These are phyloP conservation scores for Amphirosellinia nigrospora DNA, from an alignment of 495 filamentous ascomycete genomes.

Conservation along the genomic window DNA sequence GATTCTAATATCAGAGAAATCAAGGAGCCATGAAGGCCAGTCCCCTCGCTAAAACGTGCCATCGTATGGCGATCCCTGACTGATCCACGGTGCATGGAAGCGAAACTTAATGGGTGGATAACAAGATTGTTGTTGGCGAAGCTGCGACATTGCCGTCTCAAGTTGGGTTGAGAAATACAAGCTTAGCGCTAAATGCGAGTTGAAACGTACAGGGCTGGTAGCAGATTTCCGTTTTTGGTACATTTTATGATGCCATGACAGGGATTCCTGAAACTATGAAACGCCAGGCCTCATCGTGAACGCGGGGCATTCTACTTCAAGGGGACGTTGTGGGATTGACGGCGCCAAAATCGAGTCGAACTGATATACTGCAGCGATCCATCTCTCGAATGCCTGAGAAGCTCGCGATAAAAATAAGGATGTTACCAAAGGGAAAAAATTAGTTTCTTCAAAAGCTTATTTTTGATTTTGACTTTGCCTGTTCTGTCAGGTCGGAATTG, in stretches of 20 bases:
- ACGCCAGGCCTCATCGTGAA: not conserved
- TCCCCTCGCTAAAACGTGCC: constrained; percentile 15
- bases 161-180: constrained; percentile 19
- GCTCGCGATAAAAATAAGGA: too few relatives aligned
- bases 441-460: too few relatives aligned
- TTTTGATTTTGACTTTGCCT: too few relatives aligned
- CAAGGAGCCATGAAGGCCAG: not conserved
- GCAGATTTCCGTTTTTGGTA: constrained; percentile 13
- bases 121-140: constrained; percentile 6
- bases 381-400: too few relatives aligned
- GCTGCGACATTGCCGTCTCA: constrained; percentile 23
- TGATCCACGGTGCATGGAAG: constrained; percentile 8
- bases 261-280: constrained; percentile 14
- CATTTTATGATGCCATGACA: not conserved
- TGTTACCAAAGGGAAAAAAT: too few relatives aligned
- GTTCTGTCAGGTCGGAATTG: not conserved
- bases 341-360: not conserved
- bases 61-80: not conserved
- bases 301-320: constrained; percentile 4
- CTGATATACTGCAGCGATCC: too few relatives aligned
- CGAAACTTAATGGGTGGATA: constrained; percentile 11
- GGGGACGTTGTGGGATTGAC: not conserved
- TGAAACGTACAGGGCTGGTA: constrained; percentile 3
- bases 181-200: constrained; percentile 17
- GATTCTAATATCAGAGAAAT: not conserved